Conservation (phyloP, 2,329 filamentous ascomycete species). For the Orbilia ellipsospora region DNA sequence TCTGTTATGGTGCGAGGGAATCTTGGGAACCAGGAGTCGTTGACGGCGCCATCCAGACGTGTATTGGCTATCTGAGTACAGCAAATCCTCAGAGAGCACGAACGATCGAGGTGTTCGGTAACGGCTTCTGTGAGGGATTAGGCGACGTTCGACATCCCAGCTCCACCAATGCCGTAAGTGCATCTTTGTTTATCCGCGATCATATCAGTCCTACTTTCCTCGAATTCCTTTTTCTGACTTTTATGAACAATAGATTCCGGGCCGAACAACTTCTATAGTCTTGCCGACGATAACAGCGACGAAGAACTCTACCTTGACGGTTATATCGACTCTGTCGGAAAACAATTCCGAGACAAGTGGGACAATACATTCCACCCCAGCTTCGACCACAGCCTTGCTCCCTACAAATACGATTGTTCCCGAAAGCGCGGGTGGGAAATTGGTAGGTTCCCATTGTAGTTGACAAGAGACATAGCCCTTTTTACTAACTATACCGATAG, state of each 20-base stretch:
- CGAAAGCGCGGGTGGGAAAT: no score
- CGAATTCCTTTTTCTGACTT: neutral
- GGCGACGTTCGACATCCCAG: slow-evolving; percentile 26
- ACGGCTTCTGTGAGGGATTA: slow-evolving; percentile 35
- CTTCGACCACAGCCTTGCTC: neutral
- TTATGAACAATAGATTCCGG: slow-evolving; percentile 23
- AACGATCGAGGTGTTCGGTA: slow-evolving; percentile 2
- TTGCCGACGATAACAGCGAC: slow-evolving; percentile 10
- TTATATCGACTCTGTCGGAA: neutral
- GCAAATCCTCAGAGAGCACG: slow-evolving; percentile 25
- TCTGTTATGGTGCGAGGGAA: slow-evolving; percentile 38
- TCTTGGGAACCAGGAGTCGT: slow-evolving; percentile 29
- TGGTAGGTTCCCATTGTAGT: no score
- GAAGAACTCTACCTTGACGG: slow-evolving; percentile 4
- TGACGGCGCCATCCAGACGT: slow-evolving; percentile 31
- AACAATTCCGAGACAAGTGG: neutral
- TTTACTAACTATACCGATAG: no score
- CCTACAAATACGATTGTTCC: no score
- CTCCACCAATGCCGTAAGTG: slow-evolving; percentile 30
- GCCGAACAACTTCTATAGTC: slow-evolving; percentile 26
- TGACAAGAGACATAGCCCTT: no score
- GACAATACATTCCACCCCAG: neutral
- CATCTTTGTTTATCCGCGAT: neutral
- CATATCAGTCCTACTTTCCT: neutral
- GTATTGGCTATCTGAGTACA: slow-evolving; percentile 27